Percentiles rank a stretch among this genome's conserved stretches.
These are phyloP conservation scores for Houttuynia cordata DNA, from an alignment of 164 flowering plant species.

Conservation along the genomic window DNA sequence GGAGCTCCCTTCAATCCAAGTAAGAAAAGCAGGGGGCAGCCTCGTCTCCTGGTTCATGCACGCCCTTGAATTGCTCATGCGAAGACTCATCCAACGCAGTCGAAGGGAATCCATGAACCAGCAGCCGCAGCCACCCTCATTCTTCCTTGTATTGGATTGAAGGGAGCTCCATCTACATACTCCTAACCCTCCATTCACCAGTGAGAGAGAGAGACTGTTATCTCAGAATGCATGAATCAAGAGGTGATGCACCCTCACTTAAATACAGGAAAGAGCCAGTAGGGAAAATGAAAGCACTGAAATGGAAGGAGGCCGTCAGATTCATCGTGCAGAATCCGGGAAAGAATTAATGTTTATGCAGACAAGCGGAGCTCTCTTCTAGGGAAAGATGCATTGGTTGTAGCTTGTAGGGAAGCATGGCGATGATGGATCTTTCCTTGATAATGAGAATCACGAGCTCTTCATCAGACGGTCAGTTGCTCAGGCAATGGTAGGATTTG, in stretches of 20 bases:
- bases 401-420: not conserved
- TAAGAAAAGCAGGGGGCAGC: slow-evolving; percentile 12
- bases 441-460: not conserved
- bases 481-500: too few relatives aligned
- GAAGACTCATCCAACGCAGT: not conserved
- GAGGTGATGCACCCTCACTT: not conserved
- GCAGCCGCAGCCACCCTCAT: slow-evolving; percentile 12
- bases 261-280: not conserved
- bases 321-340: not conserved
- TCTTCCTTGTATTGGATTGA: slow-evolving; percentile 11
- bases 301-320: not conserved
- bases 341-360: not conserved
- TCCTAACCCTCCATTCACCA: not conserved
- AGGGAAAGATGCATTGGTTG: not conserved
- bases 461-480: too few relatives aligned
- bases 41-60: slow-evolving; percentile 20
- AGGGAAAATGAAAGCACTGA: not conserved
- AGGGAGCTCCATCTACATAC: slow-evolving; percentile 12
- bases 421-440: not conserved
- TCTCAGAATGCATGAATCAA: not conserved
- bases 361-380: not conserved
- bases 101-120: slow-evolving; percentile 16
- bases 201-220: too few relatives aligned
- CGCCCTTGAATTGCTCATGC: slow-evolving; percentile 9
- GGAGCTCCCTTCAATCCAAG: slow-evolving; percentile 29